Percentiles rank a stretch among this genome's conserved stretches.
Evolutionary conservation across 192 early-diverging fungal species (phyloP).

Genomic region (Coemansia sp.): DNA sequence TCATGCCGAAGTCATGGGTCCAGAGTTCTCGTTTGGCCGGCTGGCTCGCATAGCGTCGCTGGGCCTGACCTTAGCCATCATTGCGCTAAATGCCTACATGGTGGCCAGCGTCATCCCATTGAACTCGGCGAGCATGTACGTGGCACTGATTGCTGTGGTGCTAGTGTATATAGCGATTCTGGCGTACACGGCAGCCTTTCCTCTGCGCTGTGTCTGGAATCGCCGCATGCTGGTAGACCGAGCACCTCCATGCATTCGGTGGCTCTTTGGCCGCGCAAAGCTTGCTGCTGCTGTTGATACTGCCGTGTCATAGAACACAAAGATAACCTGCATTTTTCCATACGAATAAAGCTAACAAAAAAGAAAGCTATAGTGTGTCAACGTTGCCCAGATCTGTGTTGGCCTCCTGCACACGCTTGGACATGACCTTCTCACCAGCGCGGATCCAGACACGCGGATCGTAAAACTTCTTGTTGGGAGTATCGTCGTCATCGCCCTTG

Average conservation of each 20-base stretch:
- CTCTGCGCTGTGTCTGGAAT: slow-evolving; percentile 30
- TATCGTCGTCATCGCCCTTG: slow-evolving; percentile 80
- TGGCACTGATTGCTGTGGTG: slow-evolving; percentile 33
- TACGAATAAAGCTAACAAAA: not conserved
- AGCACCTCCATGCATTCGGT: slow-evolving; percentile 24
- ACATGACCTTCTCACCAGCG: slow-evolving; percentile 86
- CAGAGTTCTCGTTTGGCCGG: slow-evolving; percentile 45
- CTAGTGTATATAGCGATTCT: slow-evolving; percentile 25
- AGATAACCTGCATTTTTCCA: not conserved
- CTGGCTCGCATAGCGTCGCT: slow-evolving; percentile 12
- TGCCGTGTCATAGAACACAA: too few species aligned
- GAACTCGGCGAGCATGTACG: slow-evolving; percentile 36
- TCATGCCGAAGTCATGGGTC: slow-evolving; percentile 55
- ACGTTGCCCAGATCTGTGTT: slow-evolving; percentile 77
- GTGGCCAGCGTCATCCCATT: slow-evolving; percentile 46
- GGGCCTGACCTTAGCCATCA: slow-evolving; percentile 31
- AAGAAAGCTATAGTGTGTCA: slow-evolving; percentile 52
- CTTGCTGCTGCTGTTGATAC: not conserved
- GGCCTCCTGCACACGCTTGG: slow-evolving; percentile 75
- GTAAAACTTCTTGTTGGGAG: slow-evolving; percentile 98
- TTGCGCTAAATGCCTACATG: slow-evolving; percentile 49
- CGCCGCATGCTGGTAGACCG: slow-evolving; percentile 25
- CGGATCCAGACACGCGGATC: slow-evolving; percentile 94
- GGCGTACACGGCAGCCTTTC: slow-evolving; percentile 30
- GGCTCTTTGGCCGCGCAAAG: slow-evolving; percentile 34